Evolutionary conservation across 192 early-diverging fungal species (phyloP).

Genomic region (Backusella liffmaniae): DNA sequence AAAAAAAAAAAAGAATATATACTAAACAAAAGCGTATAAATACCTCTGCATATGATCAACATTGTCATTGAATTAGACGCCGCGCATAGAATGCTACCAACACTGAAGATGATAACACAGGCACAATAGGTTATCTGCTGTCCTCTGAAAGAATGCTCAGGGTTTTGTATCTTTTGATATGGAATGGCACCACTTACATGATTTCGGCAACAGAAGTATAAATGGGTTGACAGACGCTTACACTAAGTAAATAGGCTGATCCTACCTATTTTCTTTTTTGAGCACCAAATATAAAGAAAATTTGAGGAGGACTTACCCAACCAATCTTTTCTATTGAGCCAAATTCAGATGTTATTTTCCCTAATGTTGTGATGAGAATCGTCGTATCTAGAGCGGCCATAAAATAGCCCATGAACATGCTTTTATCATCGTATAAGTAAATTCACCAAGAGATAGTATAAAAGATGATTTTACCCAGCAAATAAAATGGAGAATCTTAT

Average conservation of each 20-base stretch:
- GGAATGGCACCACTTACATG: background rate
- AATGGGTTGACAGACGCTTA: background rate
- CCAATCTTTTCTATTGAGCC: slow-evolving; percentile 58
- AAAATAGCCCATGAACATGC: slow-evolving; percentile 65
- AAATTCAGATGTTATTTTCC: slow-evolving; percentile 71
- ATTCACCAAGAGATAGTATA: no score
- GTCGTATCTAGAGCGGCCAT: slow-evolving; percentile 79
- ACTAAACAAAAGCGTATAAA: no score
- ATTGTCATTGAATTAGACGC: slow-evolving; percentile 46
- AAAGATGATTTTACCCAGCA: background rate
- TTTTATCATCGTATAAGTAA: background rate
- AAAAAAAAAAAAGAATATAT: background rate
- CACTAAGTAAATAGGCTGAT: background rate
- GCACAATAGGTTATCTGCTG: slow-evolving; percentile 65
- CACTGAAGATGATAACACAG: slow-evolving; percentile 60
- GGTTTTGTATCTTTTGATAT: background rate
- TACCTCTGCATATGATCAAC: slow-evolving; percentile 55
- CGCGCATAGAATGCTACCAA: slow-evolving; percentile 70
- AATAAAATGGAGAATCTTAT: background rate
- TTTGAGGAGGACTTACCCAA: slow-evolving; percentile 57
- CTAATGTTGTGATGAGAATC: slow-evolving; percentile 78
- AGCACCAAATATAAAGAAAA: background rate
- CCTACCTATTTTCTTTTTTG: background rate
- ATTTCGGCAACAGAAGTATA: background rate
- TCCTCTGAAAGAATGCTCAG: slow-evolving; percentile 38